These are phyloP conservation scores for Bacidia rubella DNA, from an alignment of 495 filamentous ascomycete species.

Conservation along the genomic window DNA sequence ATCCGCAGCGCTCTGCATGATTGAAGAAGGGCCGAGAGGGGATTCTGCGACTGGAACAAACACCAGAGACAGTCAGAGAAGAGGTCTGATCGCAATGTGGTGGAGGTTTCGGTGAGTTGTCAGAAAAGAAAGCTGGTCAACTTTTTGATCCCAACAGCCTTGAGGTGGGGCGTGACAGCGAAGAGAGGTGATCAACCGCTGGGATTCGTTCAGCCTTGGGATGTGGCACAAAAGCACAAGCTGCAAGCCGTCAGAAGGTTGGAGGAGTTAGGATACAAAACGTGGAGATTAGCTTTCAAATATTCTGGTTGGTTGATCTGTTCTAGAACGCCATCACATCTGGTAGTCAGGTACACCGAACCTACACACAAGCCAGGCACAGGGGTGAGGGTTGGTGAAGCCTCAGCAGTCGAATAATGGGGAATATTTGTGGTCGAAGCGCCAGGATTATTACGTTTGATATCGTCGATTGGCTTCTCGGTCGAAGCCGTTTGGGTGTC, in stretches of 20 bases:
- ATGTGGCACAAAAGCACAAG: not conserved
- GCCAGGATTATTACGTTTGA: not conserved
- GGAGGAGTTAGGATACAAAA: too few species aligned
- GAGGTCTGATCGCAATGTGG: not conserved
- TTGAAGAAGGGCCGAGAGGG: not conserved
- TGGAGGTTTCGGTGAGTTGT: not conserved
- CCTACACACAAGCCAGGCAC: not conserved
- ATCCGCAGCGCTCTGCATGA: not conserved
- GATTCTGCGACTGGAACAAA: not conserved
- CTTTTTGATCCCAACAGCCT: too few species aligned
- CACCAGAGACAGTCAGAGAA: not conserved
- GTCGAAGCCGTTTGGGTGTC: not conserved
- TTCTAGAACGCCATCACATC: not conserved
- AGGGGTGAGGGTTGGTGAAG: not conserved
- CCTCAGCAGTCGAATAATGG: not conserved
- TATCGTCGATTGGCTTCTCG: not conserved
- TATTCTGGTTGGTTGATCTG: not conserved
- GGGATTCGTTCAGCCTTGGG: not conserved
- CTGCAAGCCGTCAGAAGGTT: not conserved
- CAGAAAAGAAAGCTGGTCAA: too few species aligned
- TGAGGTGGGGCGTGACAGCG: not conserved
- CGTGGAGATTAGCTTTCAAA: not conserved
- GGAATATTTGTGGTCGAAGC: not conserved
- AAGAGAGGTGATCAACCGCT: not conserved
- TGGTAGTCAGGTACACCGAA: not conserved